A percentile compares a stretch with the other conserved stretches of the same genome.
These are phyloP conservation scores for Rasamsonia emersonii DNA, from an alignment of 2,329 filamentous ascomycete species.

Conservation along the genomic window DNA sequence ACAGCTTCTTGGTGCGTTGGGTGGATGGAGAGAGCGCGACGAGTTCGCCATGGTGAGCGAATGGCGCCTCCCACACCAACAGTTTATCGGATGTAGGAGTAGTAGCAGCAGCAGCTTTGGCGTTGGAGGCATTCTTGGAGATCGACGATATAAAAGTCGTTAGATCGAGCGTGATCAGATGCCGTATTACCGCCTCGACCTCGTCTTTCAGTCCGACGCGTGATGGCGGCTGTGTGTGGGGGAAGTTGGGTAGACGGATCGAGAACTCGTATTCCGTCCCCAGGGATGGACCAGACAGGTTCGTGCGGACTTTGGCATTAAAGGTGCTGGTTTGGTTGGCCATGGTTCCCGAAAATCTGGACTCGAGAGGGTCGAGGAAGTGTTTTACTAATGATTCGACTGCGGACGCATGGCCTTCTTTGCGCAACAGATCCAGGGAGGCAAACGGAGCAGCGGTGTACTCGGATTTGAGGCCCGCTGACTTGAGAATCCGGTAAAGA, in stretches of 20 bases:
- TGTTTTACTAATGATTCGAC: constrained; percentile 35
- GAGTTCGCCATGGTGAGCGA: constrained; percentile 9
- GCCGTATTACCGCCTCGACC: constrained; percentile 24
- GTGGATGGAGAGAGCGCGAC: constrained; percentile 1
- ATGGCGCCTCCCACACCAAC: constrained; percentile 18
- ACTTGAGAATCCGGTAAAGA: constrained; percentile 21
- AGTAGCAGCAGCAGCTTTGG: not conserved
- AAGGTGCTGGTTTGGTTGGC: constrained; percentile 26
- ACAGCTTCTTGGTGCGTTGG: constrained; percentile 2
- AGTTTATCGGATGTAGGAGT: not conserved
- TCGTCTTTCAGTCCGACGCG: constrained; percentile 26
- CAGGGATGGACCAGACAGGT: constrained; percentile 21
- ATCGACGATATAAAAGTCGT: constrained; percentile 21
- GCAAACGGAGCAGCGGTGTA: constrained; percentile 19
- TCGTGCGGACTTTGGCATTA: constrained; percentile 30
- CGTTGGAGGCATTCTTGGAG: constrained; percentile 1
- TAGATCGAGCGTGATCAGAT: constrained; percentile 31
- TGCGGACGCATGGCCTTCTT: constrained; percentile 8
- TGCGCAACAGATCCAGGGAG: constrained; percentile 13
- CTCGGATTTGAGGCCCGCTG: constrained; percentile 23
- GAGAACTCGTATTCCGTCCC: constrained; percentile 32
- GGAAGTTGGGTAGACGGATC: constrained; percentile 22
- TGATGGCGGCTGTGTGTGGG: constrained; percentile 23
- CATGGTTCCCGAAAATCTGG: constrained; percentile 31
- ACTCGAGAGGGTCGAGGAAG: constrained; percentile 37